Percentiles rank a stretch among this genome's conserved stretches.
Evolutionary conservation across 371 early-diverging fungal genomes (phyloP).

Genomic region (Rhizoclosmatium hyalinum): DNA sequence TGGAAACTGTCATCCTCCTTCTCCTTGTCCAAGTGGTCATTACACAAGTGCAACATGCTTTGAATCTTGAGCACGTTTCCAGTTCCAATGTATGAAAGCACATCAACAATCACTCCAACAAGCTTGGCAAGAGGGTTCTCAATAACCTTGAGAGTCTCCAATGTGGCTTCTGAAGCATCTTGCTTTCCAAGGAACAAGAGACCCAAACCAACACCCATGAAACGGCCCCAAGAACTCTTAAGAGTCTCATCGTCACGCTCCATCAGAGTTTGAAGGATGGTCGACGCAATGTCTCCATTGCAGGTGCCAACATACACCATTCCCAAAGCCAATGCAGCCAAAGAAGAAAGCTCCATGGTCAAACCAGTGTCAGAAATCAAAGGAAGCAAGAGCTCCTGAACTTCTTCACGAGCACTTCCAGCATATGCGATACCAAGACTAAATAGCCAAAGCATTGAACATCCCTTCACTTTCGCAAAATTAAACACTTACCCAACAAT

Average conservation of each 20-base stretch:
- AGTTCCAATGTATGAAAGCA: conserved; percentile 91
- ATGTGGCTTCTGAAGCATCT: conserved; percentile 86
- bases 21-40: conserved; percentile 88
- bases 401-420: conserved; percentile 85
- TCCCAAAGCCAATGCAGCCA: conserved; percentile 92
- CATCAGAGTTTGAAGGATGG: conserved; percentile 94
- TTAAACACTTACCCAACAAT: conserved; percentile 67
- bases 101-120: conserved; percentile 85
- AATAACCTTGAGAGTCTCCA: conserved; percentile 94
- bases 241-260: conserved; percentile 86
- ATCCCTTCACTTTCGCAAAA: background rate
- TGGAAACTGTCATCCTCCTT: conserved; percentile 81
- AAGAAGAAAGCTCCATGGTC: conserved; percentile 87
- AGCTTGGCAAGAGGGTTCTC: conserved; percentile 90
- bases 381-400: conserved; percentile 83
- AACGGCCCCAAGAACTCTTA: conserved; percentile 82
- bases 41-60: conserved; percentile 92
- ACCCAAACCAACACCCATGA: conserved; percentile 92
- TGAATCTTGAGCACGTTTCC: conserved; percentile 97
- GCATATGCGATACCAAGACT: conserved; percentile 95
- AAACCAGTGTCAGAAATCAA: conserved; percentile 82
- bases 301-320: conserved; percentile 91
- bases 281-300: conserved; percentile 89
- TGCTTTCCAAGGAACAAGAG: conserved; percentile 90
- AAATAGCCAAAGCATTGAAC: background rate